Percentiles rank a stretch among this genome's conserved stretches.
Conservation (phyloP, 345 rosid genomes). For the Camelina sativa region DNA sequence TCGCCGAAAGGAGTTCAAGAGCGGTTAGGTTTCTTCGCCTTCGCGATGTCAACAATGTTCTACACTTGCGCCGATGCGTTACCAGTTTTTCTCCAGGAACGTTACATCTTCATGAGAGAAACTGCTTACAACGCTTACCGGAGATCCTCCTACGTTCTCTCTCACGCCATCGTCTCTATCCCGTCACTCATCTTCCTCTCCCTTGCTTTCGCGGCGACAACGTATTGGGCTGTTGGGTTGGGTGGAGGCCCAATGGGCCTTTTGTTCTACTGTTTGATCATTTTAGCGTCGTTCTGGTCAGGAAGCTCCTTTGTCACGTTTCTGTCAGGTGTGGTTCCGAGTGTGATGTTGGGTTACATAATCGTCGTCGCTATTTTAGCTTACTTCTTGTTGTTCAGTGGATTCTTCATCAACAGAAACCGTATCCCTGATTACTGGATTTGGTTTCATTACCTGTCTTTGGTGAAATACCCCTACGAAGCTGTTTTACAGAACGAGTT, state of each 20-base stretch:
- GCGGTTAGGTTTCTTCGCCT: conserved; percentile 86
- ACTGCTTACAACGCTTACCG: conserved; percentile 90
- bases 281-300: conserved; percentile 86
- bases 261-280: conserved; percentile 69
- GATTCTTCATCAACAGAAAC: conserved; percentile 88
- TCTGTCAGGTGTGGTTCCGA: conserved; percentile 87
- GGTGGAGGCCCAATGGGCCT: conserved; percentile 85
- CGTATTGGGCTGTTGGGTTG: conserved; percentile 90
- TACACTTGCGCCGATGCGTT: conserved; percentile 97
- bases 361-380: conserved; percentile 89
- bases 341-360: conserved; percentile 95
- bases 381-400: conserved; percentile 90
- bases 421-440: conserved; percentile 89
- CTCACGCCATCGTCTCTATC: conserved; percentile 63
- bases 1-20: conserved; percentile 94
- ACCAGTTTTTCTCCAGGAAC: conserved; percentile 89
- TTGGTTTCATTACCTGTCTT: conserved; percentile 95
- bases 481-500: conserved; percentile 87
- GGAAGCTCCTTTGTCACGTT: conserved; percentile 96
- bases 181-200: conserved; percentile 77
- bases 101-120: conserved; percentile 98
- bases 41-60: conserved; percentile 97
- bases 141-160: conserved; percentile 84
- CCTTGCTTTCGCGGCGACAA: conserved; percentile 62
- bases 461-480: conserved; percentile 89